Evolutionary conservation across 1,284 basidiomycete species (phyloP).

Genomic region (Porogramme epimiltina): DNA sequence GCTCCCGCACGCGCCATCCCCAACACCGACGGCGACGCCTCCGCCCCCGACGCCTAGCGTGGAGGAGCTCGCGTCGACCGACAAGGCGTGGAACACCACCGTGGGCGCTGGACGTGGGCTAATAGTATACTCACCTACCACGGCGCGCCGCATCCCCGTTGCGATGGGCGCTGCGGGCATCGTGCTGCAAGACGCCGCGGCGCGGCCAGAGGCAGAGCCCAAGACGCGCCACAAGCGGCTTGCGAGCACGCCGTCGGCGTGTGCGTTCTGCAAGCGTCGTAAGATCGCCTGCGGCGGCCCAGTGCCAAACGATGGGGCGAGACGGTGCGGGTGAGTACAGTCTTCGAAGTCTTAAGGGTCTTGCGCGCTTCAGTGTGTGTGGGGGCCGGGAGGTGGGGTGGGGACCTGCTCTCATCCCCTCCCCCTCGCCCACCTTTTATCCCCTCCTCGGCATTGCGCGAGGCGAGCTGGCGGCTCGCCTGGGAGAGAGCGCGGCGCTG

Average conservation of each 20-base stretch:
- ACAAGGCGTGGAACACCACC: too few species aligned
- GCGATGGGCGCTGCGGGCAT: constrained; percentile 5
- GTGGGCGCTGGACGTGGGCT: too few species aligned
- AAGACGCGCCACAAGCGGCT: constrained; percentile 4
- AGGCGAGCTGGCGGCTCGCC: too few species aligned
- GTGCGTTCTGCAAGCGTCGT: constrained; percentile 42
- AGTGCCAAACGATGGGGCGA: constrained; percentile 27
- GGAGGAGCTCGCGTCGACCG: too few species aligned
- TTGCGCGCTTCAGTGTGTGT: neutral
- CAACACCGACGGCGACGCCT: too few species aligned
- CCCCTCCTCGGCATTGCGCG: too few species aligned
- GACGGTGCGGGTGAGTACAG: constrained; percentile 37
- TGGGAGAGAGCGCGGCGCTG: too few species aligned
- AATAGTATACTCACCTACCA: constrained; percentile 22
- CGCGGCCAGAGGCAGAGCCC: neutral
- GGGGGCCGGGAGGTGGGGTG: neutral
- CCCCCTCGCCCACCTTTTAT: too few species aligned
- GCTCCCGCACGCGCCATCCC: too few species aligned
- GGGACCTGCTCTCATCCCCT: neutral
- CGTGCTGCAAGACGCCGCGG: too few species aligned
- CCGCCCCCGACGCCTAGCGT: too few species aligned
- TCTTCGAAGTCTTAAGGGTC: too few species aligned
- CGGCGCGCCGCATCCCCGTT: constrained; percentile 16
- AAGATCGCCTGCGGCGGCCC: constrained; percentile 46
- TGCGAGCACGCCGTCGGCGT: constrained; percentile 28